Evolutionary conservation across 2,329 filamentous ascomycete species (phyloP).

Genomic region (Stagonosporopsis rhizophila): DNA sequence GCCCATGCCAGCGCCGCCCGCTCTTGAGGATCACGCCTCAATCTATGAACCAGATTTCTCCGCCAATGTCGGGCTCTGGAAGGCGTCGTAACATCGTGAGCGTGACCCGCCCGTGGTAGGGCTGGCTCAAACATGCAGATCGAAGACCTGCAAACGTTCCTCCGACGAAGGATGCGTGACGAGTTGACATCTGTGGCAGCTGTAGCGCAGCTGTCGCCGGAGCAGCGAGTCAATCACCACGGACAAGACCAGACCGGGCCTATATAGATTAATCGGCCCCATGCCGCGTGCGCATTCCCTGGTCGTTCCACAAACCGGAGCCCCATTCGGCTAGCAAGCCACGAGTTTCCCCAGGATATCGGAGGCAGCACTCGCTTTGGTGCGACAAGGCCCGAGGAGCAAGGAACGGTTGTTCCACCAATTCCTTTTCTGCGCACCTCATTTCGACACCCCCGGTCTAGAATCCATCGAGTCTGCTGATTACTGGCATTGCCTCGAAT

Average conservation of each 20-base stretch:
- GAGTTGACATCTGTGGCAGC: conserved; percentile 14
- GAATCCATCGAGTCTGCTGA: conserved; percentile 24
- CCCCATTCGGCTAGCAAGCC: conserved; percentile 24
- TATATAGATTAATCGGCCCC: conserved; percentile 8
- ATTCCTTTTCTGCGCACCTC: conserved; percentile 28
- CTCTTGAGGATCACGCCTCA: conserved; percentile 5
- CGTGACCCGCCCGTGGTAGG: neutral
- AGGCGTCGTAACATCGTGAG: neutral
- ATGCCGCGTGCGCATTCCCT: conserved; percentile 20
- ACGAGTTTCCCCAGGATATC: conserved; percentile 34
- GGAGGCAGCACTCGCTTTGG: conserved; percentile 22
- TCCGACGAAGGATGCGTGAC: conserved; percentile 5
- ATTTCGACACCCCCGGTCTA: conserved; percentile 30
- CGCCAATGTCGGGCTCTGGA: conserved; percentile 3
- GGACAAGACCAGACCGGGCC: conserved; percentile 8
- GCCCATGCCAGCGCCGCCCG: neutral
- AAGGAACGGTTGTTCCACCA: conserved; percentile 36
- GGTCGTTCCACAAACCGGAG: conserved; percentile 13
- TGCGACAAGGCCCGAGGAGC: conserved; percentile 23
- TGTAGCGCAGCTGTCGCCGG: conserved; percentile 13
- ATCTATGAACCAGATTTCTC: conserved; percentile 3
- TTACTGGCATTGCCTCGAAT: conserved; percentile 23
- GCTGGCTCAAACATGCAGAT: conserved; percentile 10
- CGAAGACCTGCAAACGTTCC: neutral
- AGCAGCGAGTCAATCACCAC: conserved; percentile 6